Base-by-base conservation (phyloP, 106 monocot genomes). In the Platanthera zijinensis region DNA sequence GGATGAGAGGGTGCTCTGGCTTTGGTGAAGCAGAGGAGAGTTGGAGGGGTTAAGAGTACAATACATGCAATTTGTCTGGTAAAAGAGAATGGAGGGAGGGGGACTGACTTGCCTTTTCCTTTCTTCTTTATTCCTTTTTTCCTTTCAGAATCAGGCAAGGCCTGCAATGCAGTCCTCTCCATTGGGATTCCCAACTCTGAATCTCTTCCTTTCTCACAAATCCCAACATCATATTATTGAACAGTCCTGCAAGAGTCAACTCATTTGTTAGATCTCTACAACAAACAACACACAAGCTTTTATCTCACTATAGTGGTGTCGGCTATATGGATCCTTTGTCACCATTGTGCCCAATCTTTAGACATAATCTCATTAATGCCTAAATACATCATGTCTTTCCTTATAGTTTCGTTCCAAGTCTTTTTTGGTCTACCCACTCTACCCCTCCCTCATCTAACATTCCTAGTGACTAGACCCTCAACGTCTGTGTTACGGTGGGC, bases 111-210 rank as follows among this genome's bases (percentile, higher is more conserved):
- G 39, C 59, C 59, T 61, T 61, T 61, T 61, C 59, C 59, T 61
- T 61, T 61, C 59, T 61, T 61, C 59, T 61, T 61, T 61, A 61
- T 61, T 61, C 59, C 59, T n/a, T 19, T 61, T 61, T 61, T 61
- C 59, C 59, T 61, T 61, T 61, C 59, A 61, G 19, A 61, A 61
- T 61, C 59, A 21, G 59, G 21, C 21, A 21, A 56, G n/a, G 59
- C 59, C 59, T 19, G 21, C 59, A 61, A 21, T 59, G 18, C 19
- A 11, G 19, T 59, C n/a, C 57, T 57, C 59, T 59, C 59, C 21
- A n/a, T 59, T 59, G 59, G 59, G 19, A 59, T 21, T 59, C 18
- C 32, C 59, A 59, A 59, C 59, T 59, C 59, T 59, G 18, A 59
- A 59, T 59, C 59, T 19, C 59, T 21, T 19, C 59, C 59, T 59